These are phyloP conservation scores for Scopulariopsis brevicaulis DNA, from an alignment of 2,329 filamentous ascomycete species.

Conservation along the genomic window DNA sequence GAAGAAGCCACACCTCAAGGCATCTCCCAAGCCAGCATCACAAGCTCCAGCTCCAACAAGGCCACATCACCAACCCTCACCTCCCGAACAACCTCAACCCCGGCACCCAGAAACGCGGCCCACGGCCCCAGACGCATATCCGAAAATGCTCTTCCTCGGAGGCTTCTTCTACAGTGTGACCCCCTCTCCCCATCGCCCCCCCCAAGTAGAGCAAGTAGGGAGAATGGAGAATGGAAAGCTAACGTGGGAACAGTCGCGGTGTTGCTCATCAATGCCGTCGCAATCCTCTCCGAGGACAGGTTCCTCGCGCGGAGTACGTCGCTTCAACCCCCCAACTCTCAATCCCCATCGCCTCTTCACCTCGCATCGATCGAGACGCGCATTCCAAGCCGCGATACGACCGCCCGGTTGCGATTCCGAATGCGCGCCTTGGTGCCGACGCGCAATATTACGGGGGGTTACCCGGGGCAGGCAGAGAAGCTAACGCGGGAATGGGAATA, in stretches of 20 bases:
- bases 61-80: conserved; percentile 3
- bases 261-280: conserved; percentile 87
- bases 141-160: conserved; percentile 54
- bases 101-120: background rate
- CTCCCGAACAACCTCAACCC: background rate
- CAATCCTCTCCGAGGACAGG: conserved; percentile 87
- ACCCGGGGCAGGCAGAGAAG: background rate
- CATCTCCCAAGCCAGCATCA: background rate
- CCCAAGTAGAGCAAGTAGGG: too few species aligned
- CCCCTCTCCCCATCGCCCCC: background rate
- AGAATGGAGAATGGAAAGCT: background rate
- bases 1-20: too few species aligned
- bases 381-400: background rate
- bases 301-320: conserved; percentile 61
- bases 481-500: conserved; percentile 8
- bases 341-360: background rate
- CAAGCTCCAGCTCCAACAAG: background rate
- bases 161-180: conserved; percentile 55
- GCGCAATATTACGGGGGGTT: too few species aligned
- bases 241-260: conserved; percentile 43
- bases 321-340: background rate
- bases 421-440: too few species aligned
- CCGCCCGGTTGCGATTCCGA: too few species aligned
- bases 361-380: background rate
- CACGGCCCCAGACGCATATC: too few species aligned